Base-by-base conservation (phyloP, 371 early-diverging fungal species). In the Scutellospora calospora region DNA sequence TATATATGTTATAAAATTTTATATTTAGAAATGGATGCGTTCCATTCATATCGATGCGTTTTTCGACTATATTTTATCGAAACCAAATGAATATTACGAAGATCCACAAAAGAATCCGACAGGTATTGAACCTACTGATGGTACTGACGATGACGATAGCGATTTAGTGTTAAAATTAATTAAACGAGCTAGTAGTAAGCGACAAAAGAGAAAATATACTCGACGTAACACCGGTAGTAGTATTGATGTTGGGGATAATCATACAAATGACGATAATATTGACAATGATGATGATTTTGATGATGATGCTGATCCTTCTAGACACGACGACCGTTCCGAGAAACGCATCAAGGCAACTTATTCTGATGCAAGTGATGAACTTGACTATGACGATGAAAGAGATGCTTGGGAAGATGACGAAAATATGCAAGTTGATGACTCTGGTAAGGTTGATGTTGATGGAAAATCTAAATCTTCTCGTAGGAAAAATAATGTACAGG, bases 1-100 rank as follows among this genome's bases (percentile, higher is more conserved):
- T n/a, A n/a, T n/a, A n/a, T n/a, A n/a, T n/a, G n/a, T n/a, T n/a
- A n/a, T n/a, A n/a, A n/a, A n/a, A n/a, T 75, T 33, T 59, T 20
- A 33, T 31, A 16, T 27, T 45, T 78, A 78, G 78, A 78, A 78
- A 78, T 78, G 78, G 78, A 78, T 78, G 78, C 65, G 65, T 49
- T 49, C 65, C 1, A 65, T 78, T 31, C 78, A 78, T 66, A 22
- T 78, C 1, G 78, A 78, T 33, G 78, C 78, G 0, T 78, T 65
- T 78, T 78, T 78, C 16, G 78, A 78, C 22, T 78, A 65, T 33
- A 2, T 78, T 8, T 65, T 78, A 41, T 78, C 78, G 18, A 63
- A 65, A 78, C 66, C 62, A 27, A 78, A 78, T 78, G 78, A 78
- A 14, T 78, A 78, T 52, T 78, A 78, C 11, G 41, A 45, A 6